Conservation (phyloP, 2,329 filamentous ascomycete genomes). For the Beauveria sp. region DNA sequence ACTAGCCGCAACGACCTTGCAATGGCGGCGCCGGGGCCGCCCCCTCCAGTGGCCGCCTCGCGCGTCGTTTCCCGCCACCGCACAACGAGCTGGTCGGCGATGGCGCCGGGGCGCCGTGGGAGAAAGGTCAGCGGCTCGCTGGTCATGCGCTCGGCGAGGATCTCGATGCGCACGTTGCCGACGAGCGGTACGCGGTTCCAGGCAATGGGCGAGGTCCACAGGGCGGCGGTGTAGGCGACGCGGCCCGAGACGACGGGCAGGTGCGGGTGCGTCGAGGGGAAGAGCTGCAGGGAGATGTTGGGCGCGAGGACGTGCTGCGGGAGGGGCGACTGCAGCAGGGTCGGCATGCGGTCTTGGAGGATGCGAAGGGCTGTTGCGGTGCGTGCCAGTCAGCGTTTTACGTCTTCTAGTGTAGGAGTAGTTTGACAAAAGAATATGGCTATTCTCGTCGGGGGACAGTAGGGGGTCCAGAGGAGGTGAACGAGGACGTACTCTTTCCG, state of each 20-base stretch:
- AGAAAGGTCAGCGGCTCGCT: conserved; percentile 44
- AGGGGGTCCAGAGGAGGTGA: background rate
- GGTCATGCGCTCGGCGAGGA: conserved; percentile 83
- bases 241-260: conserved; percentile 88
- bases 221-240: conserved; percentile 82
- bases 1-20: conserved; percentile 34
- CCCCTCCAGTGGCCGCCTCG: background rate
- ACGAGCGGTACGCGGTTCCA: conserved; percentile 91
- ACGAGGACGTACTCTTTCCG: conserved; percentile 45
- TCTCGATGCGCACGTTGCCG: conserved; percentile 80
- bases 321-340: conserved; percentile 56
- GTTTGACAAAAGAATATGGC: background rate
- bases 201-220: conserved; percentile 93
- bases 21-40: conserved; percentile 22
- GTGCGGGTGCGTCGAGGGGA: conserved; percentile 72
- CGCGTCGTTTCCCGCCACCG: conserved; percentile 57
- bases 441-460: too few species aligned
- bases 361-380: conserved; percentile 48
- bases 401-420: background rate
- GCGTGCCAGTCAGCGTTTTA: conserved; percentile 9
- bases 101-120: conserved; percentile 43
- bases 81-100: conserved; percentile 77
- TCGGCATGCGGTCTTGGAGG: conserved; percentile 59
- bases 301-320: conserved; percentile 71
- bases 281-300: conserved; percentile 62